phyloP scores from a whole-genome alignment of 2,329 filamentous ascomycete species.

The Aspergillus ruber region DNA sequence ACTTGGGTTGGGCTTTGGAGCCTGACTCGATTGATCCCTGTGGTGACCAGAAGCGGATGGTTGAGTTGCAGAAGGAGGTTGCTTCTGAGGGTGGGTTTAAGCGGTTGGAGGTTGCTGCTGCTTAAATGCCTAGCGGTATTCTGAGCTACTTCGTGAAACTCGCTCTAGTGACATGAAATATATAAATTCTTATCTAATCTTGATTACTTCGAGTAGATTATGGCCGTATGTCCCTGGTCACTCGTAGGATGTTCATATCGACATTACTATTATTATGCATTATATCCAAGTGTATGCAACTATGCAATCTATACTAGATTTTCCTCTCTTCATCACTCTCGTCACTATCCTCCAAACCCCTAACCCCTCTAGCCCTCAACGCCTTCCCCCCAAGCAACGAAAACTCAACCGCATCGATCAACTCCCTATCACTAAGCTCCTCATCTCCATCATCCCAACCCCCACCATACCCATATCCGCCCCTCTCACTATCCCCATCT shows the following conservation, averaged over 20 bases:
- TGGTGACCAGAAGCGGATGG: slow-evolving; percentile 71
- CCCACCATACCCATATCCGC: slow-evolving; percentile 1
- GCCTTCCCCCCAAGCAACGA: slow-evolving; percentile 6
- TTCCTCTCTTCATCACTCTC: not conserved
- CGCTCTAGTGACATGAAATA: not conserved
- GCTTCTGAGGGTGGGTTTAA: slow-evolving; percentile 57
- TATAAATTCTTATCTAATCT: too few species aligned
- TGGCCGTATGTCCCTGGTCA: too few species aligned
- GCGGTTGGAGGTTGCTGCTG: slow-evolving; percentile 25
- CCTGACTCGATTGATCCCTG: slow-evolving; percentile 60
- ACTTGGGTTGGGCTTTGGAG: slow-evolving; percentile 60
- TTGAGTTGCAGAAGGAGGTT: slow-evolving; percentile 60
- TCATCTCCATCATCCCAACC: slow-evolving; percentile 6
- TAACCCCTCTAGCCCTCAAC: not conserved
- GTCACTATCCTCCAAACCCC: not conserved
- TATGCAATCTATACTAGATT: not conserved
- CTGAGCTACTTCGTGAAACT: not conserved
- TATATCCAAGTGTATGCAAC: not conserved
- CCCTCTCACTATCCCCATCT: not conserved
- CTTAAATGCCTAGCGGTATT: not conserved
- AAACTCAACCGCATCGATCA: slow-evolving; percentile 7
- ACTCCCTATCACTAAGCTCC: slow-evolving; percentile 7
- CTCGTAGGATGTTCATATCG: not conserved
- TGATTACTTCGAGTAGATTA: too few species aligned
- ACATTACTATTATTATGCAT: not conserved